Conservation (phyloP, 2,329 filamentous ascomycete genomes). For the Rhytidhysteron rufulum region DNA sequence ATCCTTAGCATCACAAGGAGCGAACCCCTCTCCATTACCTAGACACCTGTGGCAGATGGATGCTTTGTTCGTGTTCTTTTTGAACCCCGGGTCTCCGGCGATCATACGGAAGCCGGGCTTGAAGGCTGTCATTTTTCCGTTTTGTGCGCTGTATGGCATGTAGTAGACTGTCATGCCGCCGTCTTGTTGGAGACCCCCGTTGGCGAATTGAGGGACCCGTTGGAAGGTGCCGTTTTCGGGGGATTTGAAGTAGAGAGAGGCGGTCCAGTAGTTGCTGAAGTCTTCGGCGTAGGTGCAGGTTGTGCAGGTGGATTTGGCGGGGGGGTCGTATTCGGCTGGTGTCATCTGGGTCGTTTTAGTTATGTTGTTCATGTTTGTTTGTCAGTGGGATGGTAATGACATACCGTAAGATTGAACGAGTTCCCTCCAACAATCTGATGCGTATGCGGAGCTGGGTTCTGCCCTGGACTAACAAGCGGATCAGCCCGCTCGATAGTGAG, state of each 20-base stretch:
- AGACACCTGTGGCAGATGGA: constrained; percentile 17
- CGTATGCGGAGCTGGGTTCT: constrained; percentile 23
- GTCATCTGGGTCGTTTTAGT: constrained; percentile 19
- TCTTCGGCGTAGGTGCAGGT: constrained; percentile 25
- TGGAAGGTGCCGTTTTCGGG: constrained; percentile 31
- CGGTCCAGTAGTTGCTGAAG: constrained; percentile 31
- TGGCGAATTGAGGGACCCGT: constrained; percentile 27
- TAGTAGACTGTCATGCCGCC: constrained; percentile 60
- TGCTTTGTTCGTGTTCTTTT: constrained; percentile 16
- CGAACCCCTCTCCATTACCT: constrained; percentile 14
- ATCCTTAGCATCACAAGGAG: constrained; percentile 20
- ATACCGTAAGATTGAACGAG: constrained; percentile 28
- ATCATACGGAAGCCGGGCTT: constrained; percentile 68
- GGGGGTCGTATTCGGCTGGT: constrained; percentile 19
- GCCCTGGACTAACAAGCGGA: constrained; percentile 32
- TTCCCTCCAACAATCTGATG: constrained; percentile 33
- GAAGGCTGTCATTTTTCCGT: constrained; percentile 60
- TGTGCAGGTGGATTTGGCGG: constrained; percentile 24
- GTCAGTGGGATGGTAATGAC: constrained; percentile 20
- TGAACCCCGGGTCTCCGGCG: constrained; percentile 53
- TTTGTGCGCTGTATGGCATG: constrained; percentile 63
- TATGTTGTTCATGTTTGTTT: not conserved
- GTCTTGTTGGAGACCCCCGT: constrained; percentile 25
- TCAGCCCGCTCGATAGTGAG: constrained; percentile 52
- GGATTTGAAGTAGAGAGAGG: constrained; percentile 26